Evolutionary conservation across 2,329 filamentous ascomycete species (phyloP), one percentile per base, ranked within the genome.

Genomic region (Monosporascus ibericus): DNA sequence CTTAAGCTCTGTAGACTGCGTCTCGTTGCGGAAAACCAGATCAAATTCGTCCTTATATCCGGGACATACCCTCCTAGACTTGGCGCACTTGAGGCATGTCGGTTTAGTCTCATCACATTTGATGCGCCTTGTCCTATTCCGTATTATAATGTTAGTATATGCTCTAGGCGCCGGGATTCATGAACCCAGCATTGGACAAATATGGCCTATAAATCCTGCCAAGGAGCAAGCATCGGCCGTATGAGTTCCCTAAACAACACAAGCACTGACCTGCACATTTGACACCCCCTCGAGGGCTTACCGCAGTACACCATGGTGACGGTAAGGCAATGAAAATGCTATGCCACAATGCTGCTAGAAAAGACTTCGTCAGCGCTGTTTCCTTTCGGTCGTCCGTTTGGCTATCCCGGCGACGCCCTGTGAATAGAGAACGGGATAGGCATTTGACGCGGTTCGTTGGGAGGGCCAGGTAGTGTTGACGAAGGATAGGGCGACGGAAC

Each of bases 1-100:
- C 61, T 84, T 78, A 55, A 79, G 76, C 62, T 84, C 83, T 36
- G 85, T 86, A 1, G 84, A 83, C 58, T 81, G 80, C 27, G 85
- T 88, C 70, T 88, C 85, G 65, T 88, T 86, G 52, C 86, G 82
- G 60, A 88, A 87, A 51, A 89, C 80, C 24, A 88, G 70, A 60
- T 89, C 86, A 60, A 88, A 87, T 58, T 87, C 84, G 63, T 87
- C 82, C 65, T 82, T 83, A 68, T 87, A 87, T 46, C 84, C 84
- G 3, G 84, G 84, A 62, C 84, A 87, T 58, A 78, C 73, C 39
- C 82, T 77, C 52, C 80, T 75, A 38, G 82, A 85, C 61, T 85
- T 86, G 57, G 75, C 71, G 61, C 84, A 87, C 63, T 86, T 83
- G 40, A 78, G 79, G 67, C 84, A 87, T 5, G 79, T 82, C 9